Evolutionary conservation across 1,284 basidiomycete genomes (phyloP).

Genomic region (Leccinum pachyderme): DNA sequence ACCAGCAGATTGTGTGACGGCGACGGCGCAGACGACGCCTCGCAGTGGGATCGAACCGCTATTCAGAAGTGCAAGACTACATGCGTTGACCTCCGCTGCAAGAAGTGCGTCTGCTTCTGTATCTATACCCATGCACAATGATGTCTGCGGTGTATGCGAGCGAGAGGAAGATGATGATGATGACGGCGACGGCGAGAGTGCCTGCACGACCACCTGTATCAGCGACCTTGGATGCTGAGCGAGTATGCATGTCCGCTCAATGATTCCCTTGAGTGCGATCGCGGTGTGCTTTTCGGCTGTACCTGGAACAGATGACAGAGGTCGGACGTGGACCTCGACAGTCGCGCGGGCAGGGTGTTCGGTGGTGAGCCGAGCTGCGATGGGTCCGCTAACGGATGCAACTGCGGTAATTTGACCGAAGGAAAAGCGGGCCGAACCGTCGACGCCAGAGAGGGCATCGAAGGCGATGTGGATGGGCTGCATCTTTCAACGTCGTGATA

Average conservation of each 20-base stretch:
- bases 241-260: slow-evolving; percentile 62
- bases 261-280: slow-evolving; percentile 47
- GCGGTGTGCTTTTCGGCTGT: slow-evolving; percentile 63
- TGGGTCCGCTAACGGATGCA: slow-evolving; percentile 74
- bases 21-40: slow-evolving; percentile 65
- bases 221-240: slow-evolving; percentile 64
- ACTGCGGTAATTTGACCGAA: slow-evolving; percentile 44
- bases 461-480: slow-evolving; percentile 24
- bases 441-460: slow-evolving; percentile 31
- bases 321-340: slow-evolving; percentile 68
- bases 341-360: slow-evolving; percentile 72
- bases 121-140: background rate
- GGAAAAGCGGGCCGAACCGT: slow-evolving; percentile 34
- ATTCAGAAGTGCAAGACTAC: slow-evolving; percentile 62
- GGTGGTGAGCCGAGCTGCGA: slow-evolving; percentile 61
- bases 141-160: background rate
- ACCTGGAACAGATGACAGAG: slow-evolving; percentile 61
- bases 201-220: slow-evolving; percentile 69
- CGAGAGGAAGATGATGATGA: background rate
- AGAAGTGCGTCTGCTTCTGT: slow-evolving; percentile 32
- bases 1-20: slow-evolving; percentile 44
- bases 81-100: slow-evolving; percentile 68
- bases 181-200: slow-evolving; percentile 37
- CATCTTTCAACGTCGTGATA: background rate
- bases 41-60: slow-evolving; percentile 68